Evolutionary conservation across 257 asterid genomes (phyloP).

Genomic region (Rubia yunnanensis): DNA sequence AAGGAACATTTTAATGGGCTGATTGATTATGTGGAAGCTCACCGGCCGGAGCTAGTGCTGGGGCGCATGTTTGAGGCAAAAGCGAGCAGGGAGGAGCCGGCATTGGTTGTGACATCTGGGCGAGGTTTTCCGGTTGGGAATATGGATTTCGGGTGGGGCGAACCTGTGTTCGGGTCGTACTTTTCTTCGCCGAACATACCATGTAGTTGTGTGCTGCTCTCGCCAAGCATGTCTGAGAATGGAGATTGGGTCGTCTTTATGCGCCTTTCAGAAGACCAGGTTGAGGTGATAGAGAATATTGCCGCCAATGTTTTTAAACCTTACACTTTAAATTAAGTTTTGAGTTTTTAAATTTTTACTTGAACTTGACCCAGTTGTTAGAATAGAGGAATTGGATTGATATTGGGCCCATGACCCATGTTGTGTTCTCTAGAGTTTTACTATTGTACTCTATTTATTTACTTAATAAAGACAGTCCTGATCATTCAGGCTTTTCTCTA

Average conservation of each 20-base stretch:
- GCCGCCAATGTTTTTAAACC: slow-evolving; percentile 41
- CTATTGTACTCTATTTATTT: too few species aligned
- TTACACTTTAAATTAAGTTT: slow-evolving; percentile 19
- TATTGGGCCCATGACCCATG: too few species aligned
- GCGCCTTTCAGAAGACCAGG: slow-evolving; percentile 39
- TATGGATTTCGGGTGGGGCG: slow-evolving; percentile 67
- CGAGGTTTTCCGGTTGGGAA: slow-evolving; percentile 32
- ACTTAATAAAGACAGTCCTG: too few species aligned
- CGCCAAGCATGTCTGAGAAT: slow-evolving; percentile 46
- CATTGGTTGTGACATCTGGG: slow-evolving; percentile 57
- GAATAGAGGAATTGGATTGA: too few species aligned
- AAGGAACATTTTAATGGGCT: slow-evolving; percentile 62
- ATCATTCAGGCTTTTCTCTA: too few species aligned
- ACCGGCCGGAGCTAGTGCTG: slow-evolving; percentile 38
- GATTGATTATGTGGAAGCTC: slow-evolving; percentile 65
- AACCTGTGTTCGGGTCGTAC: slow-evolving; percentile 45
- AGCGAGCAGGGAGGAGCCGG: slow-evolving; percentile 34
- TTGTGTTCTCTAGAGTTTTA: too few species aligned
- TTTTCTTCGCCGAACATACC: slow-evolving; percentile 60
- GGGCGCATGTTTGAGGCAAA: slow-evolving; percentile 30
- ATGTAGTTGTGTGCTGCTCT: slow-evolving; percentile 61
- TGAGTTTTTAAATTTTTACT: too few species aligned
- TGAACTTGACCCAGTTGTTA: too few species aligned
- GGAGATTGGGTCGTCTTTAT: slow-evolving; percentile 75
- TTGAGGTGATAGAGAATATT: slow-evolving; percentile 37